phyloP scores from a whole-genome alignment of 2,329 filamentous ascomycete genomes.

The Metarhizium robertsii region DNA sequence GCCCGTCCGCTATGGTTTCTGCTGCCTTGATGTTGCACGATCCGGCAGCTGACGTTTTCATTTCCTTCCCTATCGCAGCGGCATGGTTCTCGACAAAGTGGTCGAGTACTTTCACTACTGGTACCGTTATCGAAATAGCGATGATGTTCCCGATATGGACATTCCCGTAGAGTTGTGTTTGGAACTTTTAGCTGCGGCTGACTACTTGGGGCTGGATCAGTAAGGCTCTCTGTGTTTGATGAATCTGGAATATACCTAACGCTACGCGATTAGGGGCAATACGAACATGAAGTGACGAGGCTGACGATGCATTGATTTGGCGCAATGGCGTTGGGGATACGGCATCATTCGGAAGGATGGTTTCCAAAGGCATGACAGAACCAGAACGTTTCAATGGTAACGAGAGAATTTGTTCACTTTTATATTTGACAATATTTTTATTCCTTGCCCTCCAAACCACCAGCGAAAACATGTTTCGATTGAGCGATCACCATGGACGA shows the following conservation, averaged over 20 bases:
- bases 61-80: conserved; percentile 40
- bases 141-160: conserved; percentile 72
- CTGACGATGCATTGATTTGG: neutral
- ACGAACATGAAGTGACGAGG: conserved; percentile 26
- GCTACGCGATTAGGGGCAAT: conserved; percentile 21
- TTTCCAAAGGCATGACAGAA: neutral
- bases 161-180: conserved; percentile 71
- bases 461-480: neutral
- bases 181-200: conserved; percentile 67
- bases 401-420: neutral
- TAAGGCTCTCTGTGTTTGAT: conserved; percentile 18
- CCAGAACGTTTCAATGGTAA: neutral
- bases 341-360: neutral
- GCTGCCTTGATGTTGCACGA: conserved; percentile 1
- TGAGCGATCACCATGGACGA: neutral
- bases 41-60: conserved; percentile 5
- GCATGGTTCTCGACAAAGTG: conserved; percentile 67
- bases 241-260: conserved; percentile 24
- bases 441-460: neutral
- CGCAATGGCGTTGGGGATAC: neutral
- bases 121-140: conserved; percentile 59
- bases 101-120: conserved; percentile 80
- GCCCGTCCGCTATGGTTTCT: conserved; percentile 1
- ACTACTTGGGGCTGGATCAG: conserved; percentile 62
- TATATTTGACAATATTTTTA: neutral